phyloP scores from a whole-genome alignment of 345 rosid genomes.

The Acer negundo region DNA sequence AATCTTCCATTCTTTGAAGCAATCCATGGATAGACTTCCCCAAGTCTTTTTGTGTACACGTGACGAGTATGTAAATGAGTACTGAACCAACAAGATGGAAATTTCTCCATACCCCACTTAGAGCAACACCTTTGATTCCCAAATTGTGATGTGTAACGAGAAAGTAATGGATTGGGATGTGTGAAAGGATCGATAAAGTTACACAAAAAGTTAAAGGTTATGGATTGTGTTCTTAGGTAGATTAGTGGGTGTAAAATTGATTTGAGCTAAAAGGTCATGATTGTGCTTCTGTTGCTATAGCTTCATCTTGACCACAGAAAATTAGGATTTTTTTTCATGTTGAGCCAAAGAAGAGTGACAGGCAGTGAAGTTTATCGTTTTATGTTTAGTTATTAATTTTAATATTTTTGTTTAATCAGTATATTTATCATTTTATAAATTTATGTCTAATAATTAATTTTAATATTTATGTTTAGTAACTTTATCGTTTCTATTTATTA shows the following conservation, averaged over 20 bases:
- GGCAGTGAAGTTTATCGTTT: slow-evolving; percentile 68
- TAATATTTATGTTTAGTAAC: too few species aligned
- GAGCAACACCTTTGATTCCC: slow-evolving; percentile 75
- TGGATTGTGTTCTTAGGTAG: slow-evolving; percentile 78
- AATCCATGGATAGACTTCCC: slow-evolving; percentile 61
- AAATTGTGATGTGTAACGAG: slow-evolving; percentile 52
- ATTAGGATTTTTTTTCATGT: slow-evolving; percentile 62
- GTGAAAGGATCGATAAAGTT: slow-evolving; percentile 53
- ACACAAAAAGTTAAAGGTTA: slow-evolving; percentile 71
- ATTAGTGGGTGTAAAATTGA: slow-evolving; percentile 81
- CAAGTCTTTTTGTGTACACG: slow-evolving; percentile 53
- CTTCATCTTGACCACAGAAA: slow-evolving; percentile 60
- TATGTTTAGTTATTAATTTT: too few species aligned
- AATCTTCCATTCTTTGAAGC: slow-evolving; percentile 57
- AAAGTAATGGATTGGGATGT: slow-evolving; percentile 62
- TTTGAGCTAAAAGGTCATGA: slow-evolving; percentile 70
- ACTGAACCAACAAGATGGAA: slow-evolving; percentile 60
- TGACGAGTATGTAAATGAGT: slow-evolving; percentile 53
- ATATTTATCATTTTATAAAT: too few species aligned
- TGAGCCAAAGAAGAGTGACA: slow-evolving; percentile 69
- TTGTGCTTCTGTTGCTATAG: slow-evolving; percentile 64
- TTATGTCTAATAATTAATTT: too few species aligned
- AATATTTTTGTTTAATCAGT: too few species aligned
- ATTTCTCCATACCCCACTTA: slow-evolving; percentile 71
- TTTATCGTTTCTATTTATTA: too few species aligned